Percentiles rank a stretch among this genome's conserved stretches.
These are phyloP conservation scores for Schoenoplectus tabernaemontani DNA, from an alignment of 202 grass and related monocot genomes.

Conservation along the genomic window DNA sequence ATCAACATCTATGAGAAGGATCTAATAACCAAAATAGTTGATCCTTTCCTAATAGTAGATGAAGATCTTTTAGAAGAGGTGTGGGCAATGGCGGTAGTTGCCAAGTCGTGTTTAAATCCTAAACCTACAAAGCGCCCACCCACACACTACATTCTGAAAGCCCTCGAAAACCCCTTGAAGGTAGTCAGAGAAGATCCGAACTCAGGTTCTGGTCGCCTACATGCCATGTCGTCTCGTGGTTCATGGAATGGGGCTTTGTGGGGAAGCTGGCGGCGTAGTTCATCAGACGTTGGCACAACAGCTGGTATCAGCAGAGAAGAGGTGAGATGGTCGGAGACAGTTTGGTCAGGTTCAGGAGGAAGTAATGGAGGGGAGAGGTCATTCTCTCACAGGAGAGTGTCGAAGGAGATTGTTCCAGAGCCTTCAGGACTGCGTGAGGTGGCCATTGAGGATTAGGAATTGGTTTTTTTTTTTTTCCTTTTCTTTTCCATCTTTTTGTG, in stretches of 20 bases:
- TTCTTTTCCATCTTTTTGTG: conserved; percentile 15
- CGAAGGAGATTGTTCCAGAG: conserved; percentile 79
- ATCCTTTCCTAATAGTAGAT: conserved; percentile 78
- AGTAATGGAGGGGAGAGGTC: conserved; percentile 77
- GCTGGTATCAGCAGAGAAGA: conserved; percentile 50
- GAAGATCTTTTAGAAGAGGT: conserved; percentile 99
- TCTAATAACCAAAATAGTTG: conserved; percentile 81
- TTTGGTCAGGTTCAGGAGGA: conserved; percentile 54
- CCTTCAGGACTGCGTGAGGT: conserved; percentile 63
- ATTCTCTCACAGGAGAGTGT: conserved; percentile 68
- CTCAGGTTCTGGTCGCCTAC: conserved; percentile 58
- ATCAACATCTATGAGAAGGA: conserved; percentile 93
- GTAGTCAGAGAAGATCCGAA: conserved; percentile 82
- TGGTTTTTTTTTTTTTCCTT: conserved; percentile 8
- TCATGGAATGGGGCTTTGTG: conserved; percentile 92
- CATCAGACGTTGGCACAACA: conserved; percentile 44
- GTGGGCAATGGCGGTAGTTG: conserved; percentile 94
- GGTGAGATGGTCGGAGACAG: conserved; percentile 58
- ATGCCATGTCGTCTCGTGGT: conserved; percentile 80
- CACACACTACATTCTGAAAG: conserved; percentile 78
- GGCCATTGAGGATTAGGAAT: conserved; percentile 41
- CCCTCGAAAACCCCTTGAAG: conserved; percentile 89
- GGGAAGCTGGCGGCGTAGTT: conserved; percentile 83
- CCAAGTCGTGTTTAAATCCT: conserved; percentile 94
- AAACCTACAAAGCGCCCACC: conserved; percentile 65